Percentiles rank a stretch among this genome's conserved stretches.
Conservation (phyloP, 345 rosid species). For the Melastoma malabathricum region DNA sequence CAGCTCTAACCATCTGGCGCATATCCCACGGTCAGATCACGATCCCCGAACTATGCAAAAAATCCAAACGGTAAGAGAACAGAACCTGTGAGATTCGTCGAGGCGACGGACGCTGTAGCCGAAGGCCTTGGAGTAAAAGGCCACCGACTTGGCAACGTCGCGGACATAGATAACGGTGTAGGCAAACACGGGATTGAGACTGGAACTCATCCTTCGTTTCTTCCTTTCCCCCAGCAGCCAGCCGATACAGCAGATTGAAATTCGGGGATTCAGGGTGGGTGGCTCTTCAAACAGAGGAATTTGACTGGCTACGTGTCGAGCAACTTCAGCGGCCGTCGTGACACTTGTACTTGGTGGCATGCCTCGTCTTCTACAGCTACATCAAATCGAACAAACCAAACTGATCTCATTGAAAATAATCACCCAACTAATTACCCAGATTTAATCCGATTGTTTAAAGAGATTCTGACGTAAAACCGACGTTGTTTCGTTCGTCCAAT, state of each 20-base stretch:
- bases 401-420: too few relatives aligned
- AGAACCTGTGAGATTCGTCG: slow-evolving; percentile 54
- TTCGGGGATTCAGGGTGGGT: too few relatives aligned
- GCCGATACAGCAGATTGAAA: neutral
- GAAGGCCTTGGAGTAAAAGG: slow-evolving; percentile 62
- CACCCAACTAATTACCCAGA: too few relatives aligned
- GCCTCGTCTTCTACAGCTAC: too few relatives aligned
- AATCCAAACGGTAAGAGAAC: neutral
- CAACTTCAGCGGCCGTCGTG: too few relatives aligned
- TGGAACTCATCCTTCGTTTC: slow-evolving; percentile 24
- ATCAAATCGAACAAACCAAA: too few relatives aligned
- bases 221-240: neutral
- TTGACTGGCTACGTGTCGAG: too few relatives aligned
- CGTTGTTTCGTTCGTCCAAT: too few relatives aligned
- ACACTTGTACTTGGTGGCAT: too few relatives aligned
- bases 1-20: slow-evolving; percentile 62
- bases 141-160: slow-evolving; percentile 59
- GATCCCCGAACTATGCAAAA: neutral
- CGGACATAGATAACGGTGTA: slow-evolving; percentile 54
- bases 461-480: too few relatives aligned
- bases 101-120: slow-evolving; percentile 57
- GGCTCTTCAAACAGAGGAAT: too few relatives aligned
- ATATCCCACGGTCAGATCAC: neutral
- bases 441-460: too few relatives aligned
- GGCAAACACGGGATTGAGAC: slow-evolving; percentile 35